Base-by-base conservation (phyloP, 139 green algal genomes). In the Closterium sp. region DNA sequence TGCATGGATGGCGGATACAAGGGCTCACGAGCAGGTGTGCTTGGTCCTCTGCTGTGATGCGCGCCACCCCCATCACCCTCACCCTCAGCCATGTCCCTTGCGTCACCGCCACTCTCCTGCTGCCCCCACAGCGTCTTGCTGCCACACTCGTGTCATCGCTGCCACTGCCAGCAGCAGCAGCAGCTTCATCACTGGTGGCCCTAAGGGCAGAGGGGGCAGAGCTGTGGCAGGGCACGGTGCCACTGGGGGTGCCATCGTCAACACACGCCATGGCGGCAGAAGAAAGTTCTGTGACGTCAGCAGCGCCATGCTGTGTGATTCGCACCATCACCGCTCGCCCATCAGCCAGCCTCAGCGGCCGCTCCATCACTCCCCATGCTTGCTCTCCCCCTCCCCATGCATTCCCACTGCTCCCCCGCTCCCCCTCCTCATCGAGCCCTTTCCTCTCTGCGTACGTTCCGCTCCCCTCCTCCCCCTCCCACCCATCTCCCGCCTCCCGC, bases 271-370 rank as follows among this genome's bases (percentile, higher is more conserved):
- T 73, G 50, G 1, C 9, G 50, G 5, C 42, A 62, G 7, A 5
- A 62, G 7, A 5, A 7, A 62, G 42, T 7, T 62, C 5, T 73
- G 50, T 22, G 50, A 73, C 50, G 50, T 73, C 50, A 73, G 50
- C 50, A 73, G 50, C 29, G 17, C 30, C 17, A 31, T 31, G 85
- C 85, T 38, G 29, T 19, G 85, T 38, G 29, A 91, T 62, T 30
- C 38, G 24, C 45, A 91, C 88, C 88, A 29, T 50, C 31, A 31
- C 88, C 6, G 88, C 38, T 19, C 88, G 88, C 42, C 88, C 88
- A 31, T 91, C 88, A 19, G 88, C 88, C 88, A 91, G 88, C 29
- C 88, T 85, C 31, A 91, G 88, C 31, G 88, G 32, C 88, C 88
- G 28, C 42, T 38, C 88, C 88, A 91, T 28, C 17, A 7, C 30